Conservation (phyloP, 805 yeast genomes). For the Candida railenensis region DNA sequence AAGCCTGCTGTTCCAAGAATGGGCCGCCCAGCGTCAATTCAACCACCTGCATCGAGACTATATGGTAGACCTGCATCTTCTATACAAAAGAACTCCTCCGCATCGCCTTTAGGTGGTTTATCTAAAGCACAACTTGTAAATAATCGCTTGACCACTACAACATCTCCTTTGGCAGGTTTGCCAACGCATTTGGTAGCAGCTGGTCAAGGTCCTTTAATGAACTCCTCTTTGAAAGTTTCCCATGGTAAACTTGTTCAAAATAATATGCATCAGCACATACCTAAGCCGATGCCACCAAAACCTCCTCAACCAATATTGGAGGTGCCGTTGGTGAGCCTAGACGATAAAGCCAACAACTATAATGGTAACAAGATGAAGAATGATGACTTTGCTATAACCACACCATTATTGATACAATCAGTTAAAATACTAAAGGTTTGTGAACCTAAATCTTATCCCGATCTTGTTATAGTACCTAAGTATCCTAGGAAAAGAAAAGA, state of each 20-base stretch:
- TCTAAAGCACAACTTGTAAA: slow-evolving; percentile 18
- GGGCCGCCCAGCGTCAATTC: slow-evolving; percentile 47
- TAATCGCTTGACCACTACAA: slow-evolving; percentile 19
- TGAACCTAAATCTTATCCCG: neutral
- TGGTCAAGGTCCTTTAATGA: slow-evolving; percentile 10
- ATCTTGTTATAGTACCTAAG: slow-evolving; percentile 25
- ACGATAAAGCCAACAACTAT: neutral
- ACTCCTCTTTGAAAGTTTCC: slow-evolving; percentile 16
- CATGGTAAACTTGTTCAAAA: slow-evolving; percentile 13
- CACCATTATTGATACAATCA: neutral
- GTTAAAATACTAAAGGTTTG: neutral
- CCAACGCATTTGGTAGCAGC: slow-evolving; percentile 20
- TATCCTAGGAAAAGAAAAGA: slow-evolving; percentile 30
- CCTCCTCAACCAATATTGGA: slow-evolving; percentile 40
- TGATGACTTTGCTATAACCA: slow-evolving; percentile 1
- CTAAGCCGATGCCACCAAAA: slow-evolving; percentile 20
- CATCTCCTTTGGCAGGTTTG: slow-evolving; percentile 16
- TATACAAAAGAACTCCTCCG: neutral
- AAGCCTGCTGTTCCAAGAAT: slow-evolving; percentile 36
- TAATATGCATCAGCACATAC: slow-evolving; percentile 6
- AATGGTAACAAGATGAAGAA: neutral
- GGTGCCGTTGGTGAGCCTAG: slow-evolving; percentile 11
- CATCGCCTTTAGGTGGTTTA: slow-evolving; percentile 13
- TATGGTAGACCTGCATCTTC: slow-evolving; percentile 22
- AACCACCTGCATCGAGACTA: slow-evolving; percentile 40